Evolutionary conservation across 73 alveolate species (phyloP).

Genomic region (Symbiodinium natans): DNA sequence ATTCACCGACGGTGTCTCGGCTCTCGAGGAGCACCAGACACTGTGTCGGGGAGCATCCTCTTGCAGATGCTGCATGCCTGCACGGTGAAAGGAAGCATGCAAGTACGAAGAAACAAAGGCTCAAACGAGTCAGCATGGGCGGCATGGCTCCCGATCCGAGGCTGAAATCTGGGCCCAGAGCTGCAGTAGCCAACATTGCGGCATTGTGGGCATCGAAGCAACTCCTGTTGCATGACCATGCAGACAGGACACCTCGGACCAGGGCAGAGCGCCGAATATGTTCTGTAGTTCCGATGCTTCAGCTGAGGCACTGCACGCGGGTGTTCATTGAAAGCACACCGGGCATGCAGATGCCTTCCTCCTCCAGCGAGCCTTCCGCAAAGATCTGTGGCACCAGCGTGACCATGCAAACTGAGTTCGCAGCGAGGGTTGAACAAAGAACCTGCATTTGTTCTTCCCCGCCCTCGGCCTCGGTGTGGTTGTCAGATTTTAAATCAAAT

Average conservation of each 20-base stretch:
- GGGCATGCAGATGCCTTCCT: conserved; percentile 23
- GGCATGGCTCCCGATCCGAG: too few species aligned
- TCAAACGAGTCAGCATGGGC: too few species aligned
- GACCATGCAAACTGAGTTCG: too few species aligned
- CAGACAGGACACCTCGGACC: conserved; percentile 67
- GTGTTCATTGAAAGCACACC: conserved; percentile 76
- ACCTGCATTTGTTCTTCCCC: too few species aligned
- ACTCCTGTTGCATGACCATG: conserved; percentile 48
- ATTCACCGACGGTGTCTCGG: neutral
- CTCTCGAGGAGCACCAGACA: conserved; percentile 41
- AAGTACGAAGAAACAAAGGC: too few species aligned
- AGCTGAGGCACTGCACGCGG: conserved; percentile 67
- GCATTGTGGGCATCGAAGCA: conserved; percentile 56
- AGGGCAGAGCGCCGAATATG: neutral
- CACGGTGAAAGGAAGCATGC: too few species aligned
- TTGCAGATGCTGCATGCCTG: conserved; percentile 63
- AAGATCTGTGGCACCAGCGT: too few species aligned
- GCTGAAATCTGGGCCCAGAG: neutral
- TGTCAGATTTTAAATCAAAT: too few species aligned
- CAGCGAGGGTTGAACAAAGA: too few species aligned
- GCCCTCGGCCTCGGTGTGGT: too few species aligned
- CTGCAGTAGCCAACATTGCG: conserved; percentile 91
- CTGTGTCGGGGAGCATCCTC: conserved; percentile 52
- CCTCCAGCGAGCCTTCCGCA: neutral
- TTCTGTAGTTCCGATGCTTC: neutral